Percentiles rank a stretch among this genome's conserved stretches.
phyloP scores from a whole-genome alignment of 176 grass and related monocot species.

The Ensete glaucum region DNA sequence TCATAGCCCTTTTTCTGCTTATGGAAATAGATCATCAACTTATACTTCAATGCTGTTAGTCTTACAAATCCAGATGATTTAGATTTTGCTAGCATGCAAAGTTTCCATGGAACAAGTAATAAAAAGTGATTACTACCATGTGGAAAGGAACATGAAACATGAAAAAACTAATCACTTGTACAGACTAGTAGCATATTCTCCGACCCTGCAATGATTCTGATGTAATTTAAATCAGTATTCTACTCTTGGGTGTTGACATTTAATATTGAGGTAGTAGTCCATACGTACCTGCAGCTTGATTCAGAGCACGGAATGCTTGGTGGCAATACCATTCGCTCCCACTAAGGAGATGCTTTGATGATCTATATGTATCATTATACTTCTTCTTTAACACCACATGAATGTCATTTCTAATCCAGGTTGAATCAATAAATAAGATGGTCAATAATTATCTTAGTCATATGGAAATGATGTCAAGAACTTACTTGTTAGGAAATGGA shows the following conservation, averaged over 20 bases:
- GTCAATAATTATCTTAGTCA: not conserved
- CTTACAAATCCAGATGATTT: too few species aligned
- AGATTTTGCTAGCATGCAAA: too few species aligned
- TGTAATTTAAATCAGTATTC: not conserved
- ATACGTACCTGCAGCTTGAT: slow-evolving; percentile 79
- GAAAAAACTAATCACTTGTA: not conserved
- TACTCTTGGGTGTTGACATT: not conserved
- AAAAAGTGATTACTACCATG: not conserved
- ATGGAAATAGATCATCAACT: too few species aligned
- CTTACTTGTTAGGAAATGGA: slow-evolving; percentile 98
- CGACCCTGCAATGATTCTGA: not conserved
- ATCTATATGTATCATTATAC: slow-evolving; percentile 84
- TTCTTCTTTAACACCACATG: slow-evolving; percentile 83
- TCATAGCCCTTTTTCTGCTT: too few species aligned
- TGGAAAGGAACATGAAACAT: not conserved
- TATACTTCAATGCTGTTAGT: too few species aligned
- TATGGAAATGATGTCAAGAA: not conserved
- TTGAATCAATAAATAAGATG: slow-evolving; percentile 29
- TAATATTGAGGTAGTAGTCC: not conserved
- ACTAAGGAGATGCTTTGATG: slow-evolving; percentile 75
- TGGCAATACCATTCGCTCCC: slow-evolving; percentile 97
- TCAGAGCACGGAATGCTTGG: slow-evolving; percentile 95
- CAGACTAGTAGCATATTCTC: not conserved
- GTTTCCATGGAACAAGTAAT: too few species aligned
- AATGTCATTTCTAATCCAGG: slow-evolving; percentile 70